Percentiles rank a stretch among this genome's conserved stretches.
phyloP scores from a whole-genome alignment of 176 grass and related monocot species.

The Lolium rigidum region DNA sequence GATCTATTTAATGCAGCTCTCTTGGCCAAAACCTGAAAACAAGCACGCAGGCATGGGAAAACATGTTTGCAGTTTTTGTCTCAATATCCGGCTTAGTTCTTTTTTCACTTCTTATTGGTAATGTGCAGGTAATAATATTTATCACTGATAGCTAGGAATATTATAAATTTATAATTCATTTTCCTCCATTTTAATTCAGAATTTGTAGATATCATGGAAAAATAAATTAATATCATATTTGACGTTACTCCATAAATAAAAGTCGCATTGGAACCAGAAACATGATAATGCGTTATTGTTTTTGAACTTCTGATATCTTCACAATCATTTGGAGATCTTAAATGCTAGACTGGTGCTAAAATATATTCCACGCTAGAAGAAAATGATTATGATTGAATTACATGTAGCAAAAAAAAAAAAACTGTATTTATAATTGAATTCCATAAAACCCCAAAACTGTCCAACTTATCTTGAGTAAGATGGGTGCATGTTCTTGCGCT shows the following conservation, averaged over 20 bases:
- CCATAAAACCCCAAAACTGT: background rate
- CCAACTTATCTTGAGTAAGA: background rate
- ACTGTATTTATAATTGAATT: constrained; percentile 21
- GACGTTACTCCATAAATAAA: constrained; percentile 4
- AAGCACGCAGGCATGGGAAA: constrained; percentile 81
- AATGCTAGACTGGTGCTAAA: background rate
- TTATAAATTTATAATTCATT: background rate
- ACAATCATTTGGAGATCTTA: background rate
- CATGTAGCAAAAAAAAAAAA: background rate
- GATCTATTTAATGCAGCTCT: constrained; percentile 65
- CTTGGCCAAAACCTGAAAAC: constrained; percentile 87
- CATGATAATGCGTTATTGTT: background rate
- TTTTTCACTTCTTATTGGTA: constrained; percentile 91
- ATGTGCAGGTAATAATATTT: constrained; percentile 80
- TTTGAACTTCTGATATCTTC: background rate
- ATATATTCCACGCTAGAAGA: background rate
- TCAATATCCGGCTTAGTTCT: constrained; percentile 85
- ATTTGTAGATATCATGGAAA: background rate
- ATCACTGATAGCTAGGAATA: background rate
- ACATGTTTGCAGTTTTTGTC: constrained; percentile 82
- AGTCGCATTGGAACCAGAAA: constrained; percentile 25
- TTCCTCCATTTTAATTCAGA: constrained; percentile 20
- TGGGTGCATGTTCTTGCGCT: background rate
- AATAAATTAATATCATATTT: background rate
- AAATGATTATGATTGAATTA: background rate